Evolutionary conservation across 148 eudicot species (phyloP).

Genomic region (Polygonum maritimum): DNA sequence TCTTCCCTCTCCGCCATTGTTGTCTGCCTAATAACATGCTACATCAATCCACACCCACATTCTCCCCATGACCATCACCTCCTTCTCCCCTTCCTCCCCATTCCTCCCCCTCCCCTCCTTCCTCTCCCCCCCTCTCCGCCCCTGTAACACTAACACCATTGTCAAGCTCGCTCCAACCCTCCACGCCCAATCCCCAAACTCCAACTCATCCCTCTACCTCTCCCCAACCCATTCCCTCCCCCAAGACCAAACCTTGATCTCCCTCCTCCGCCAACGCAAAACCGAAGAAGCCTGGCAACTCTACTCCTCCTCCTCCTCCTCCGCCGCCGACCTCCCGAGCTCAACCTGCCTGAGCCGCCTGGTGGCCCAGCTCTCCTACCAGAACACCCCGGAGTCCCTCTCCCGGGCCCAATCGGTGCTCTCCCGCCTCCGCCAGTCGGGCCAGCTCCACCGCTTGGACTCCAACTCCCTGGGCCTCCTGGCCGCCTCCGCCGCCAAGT

Average conservation of each 20-base stretch:
- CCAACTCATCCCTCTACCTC: conserved; percentile 6
- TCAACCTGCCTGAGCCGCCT: conserved; percentile 85
- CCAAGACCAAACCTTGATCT: conserved; percentile 42
- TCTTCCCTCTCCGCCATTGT: not conserved
- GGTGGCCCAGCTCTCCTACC: conserved; percentile 69
- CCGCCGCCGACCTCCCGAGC: conserved; percentile 43
- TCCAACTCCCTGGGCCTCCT: conserved; percentile 83
- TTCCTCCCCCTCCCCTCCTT: conserved; percentile 16
- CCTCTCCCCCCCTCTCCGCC: conserved; percentile 4
- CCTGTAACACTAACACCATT: not conserved
- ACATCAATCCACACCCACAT: not conserved
- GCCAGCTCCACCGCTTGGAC: conserved; percentile 88
- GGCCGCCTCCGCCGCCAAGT: conserved; percentile 64
- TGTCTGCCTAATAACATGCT: no score
- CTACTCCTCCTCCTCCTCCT: conserved; percentile 26
- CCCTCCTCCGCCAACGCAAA: conserved; percentile 67
- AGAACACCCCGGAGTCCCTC: conserved; percentile 41
- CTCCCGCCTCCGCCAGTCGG: conserved; percentile 68
- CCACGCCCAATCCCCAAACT: conserved; percentile 19
- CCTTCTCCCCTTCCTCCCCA: conserved; percentile 9
- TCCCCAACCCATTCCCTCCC: conserved; percentile 15
- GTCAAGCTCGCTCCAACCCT: conserved; percentile 17
- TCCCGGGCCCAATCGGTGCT: conserved; percentile 75
- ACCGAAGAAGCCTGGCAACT: conserved; percentile 72
- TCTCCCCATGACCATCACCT: conserved; percentile 6